Base-by-base conservation (phyloP, 768 basidiomycete genomes). In the Lactarius quietus region DNA sequence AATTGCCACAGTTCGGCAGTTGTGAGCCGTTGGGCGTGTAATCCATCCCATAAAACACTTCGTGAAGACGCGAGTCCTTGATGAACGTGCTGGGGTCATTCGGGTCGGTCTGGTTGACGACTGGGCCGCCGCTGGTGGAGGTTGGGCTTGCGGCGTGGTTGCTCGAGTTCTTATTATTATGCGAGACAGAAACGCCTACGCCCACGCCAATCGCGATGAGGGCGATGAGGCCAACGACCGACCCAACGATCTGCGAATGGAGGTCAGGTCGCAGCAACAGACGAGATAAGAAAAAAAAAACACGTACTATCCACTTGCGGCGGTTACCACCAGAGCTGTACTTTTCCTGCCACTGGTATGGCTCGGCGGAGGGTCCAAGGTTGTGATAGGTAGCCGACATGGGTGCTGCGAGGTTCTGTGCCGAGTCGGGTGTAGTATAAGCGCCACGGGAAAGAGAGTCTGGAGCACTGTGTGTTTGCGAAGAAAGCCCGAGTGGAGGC, bases 11-110 rank as follows among this genome's bases (percentile, higher is more conserved):
- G 38, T 82, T 72, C 0, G 92, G 92, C 28, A 87, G 74, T 69
- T 87, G 85, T n/a, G 87, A 85, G 45, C 86, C 86, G 23, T 78
- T 77, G 10, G 94, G 93, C 1, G 92, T 93, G 75, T 96, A 96
- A 0, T 94, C 94, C 28, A 96, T 72, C 6, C 90, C 94, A 73
- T 88, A 96, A 77, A 97, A 92, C 0, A 85, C 81, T 68, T 90
- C 84, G 67, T 87, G 81, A 57, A 96, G 76, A 35, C 81, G 81
- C 3, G 83, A 59, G 74, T 95, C 83, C 76, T 87, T 89, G 23
- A 76, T 74, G 75, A 95, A 97, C 20, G 81, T 81, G 75, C 86
- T 92, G 4, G 94, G 92, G 74, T 95, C 90, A 69, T 81, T 84
- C 10, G 83, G 77, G 70, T 83, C 75, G 3, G 79, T 78, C 72